Evolutionary conservation across 345 rosid genomes (phyloP).

Genomic region (Populus tremula): DNA sequence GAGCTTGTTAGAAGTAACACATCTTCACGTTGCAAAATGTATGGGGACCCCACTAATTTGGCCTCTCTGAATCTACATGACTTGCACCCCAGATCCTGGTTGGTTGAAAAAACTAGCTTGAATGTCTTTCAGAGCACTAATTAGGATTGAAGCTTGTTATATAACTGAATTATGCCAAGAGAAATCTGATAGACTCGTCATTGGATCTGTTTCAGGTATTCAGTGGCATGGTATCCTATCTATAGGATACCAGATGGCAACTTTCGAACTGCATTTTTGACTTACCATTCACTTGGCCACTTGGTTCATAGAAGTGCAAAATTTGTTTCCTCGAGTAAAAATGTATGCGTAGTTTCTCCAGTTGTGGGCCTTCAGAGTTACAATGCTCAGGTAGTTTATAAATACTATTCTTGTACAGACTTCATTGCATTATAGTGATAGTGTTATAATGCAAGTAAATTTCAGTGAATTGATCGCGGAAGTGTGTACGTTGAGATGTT

Average conservation of each 20-base stretch:
- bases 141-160: not conserved
- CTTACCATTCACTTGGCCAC: constrained; percentile 58
- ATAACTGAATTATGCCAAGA: not conserved
- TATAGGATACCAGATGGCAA: constrained; percentile 62
- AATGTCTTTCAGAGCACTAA: not conserved
- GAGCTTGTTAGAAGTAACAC: constrained; percentile 36
- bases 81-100: constrained; percentile 61
- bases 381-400: constrained; percentile 49
- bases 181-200: not conserved
- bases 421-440: not conserved
- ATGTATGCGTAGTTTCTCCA: constrained; percentile 36
- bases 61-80: constrained; percentile 36
- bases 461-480: not conserved
- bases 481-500: not conserved
- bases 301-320: constrained; percentile 29
- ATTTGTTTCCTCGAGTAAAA: constrained; percentile 18
- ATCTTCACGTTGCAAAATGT: constrained; percentile 31
- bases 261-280: constrained; percentile 58
- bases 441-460: not conserved
- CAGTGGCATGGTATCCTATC: constrained; percentile 69
- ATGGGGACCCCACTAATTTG: constrained; percentile 43
- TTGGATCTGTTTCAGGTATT: constrained; percentile 40
- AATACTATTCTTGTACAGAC: not conserved
- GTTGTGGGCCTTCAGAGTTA: constrained; percentile 60
- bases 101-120: constrained; percentile 8